These are phyloP conservation scores for Syzygium grande DNA, from an alignment of 345 rosid genomes.

Conservation along the genomic window DNA sequence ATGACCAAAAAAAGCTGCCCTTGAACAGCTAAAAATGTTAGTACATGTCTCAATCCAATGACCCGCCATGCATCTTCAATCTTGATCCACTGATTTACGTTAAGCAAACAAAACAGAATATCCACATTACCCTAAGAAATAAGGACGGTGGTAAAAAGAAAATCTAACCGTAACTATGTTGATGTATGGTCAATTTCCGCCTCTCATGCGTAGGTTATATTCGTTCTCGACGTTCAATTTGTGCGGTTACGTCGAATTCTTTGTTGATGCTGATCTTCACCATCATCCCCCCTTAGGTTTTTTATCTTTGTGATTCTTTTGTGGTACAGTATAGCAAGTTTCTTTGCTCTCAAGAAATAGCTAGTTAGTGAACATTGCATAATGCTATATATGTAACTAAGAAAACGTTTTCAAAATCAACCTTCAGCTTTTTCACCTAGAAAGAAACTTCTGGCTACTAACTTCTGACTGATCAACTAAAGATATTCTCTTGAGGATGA, in stretches of 20 bases:
- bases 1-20: not conserved
- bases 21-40: not conserved
- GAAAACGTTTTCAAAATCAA: not conserved
- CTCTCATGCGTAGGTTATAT: not conserved
- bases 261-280: not conserved
- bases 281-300: not conserved
- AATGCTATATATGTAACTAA: not conserved
- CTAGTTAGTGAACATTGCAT: not conserved
- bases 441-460: not conserved
- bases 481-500: not conserved
- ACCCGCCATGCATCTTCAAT: constrained; percentile 1
- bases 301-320: not conserved
- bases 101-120: no score
- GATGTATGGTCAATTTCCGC: not conserved
- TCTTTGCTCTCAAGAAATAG: not conserved
- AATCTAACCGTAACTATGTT: not conserved
- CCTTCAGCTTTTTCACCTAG: not conserved
- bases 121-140: no score
- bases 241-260: not conserved
- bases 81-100: not conserved
- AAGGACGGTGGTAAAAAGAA: not conserved
- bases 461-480: not conserved
- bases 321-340: not conserved
- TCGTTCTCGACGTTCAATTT: not conserved
- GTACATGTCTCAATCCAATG: not conserved